Evolutionary conservation across 2,329 filamentous ascomycete genomes (phyloP).

Genomic region (Coleophoma cylindrospora): DNA sequence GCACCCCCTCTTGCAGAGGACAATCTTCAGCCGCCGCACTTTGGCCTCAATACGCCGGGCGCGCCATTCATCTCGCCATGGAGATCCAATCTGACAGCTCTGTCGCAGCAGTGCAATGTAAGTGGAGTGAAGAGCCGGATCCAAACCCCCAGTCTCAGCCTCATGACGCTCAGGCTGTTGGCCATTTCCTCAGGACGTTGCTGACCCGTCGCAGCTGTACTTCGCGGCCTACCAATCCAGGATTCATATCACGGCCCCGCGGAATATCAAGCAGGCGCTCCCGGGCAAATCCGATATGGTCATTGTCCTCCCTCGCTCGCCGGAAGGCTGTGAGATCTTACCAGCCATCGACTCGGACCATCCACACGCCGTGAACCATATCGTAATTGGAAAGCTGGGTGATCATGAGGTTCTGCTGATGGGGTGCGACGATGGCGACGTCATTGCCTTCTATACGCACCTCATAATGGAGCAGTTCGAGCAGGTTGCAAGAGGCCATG

Average conservation of each 20-base stretch:
- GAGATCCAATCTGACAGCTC: slow-evolving; percentile 51
- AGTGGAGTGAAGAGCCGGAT: slow-evolving; percentile 16
- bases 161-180: neutral
- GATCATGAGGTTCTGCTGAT: slow-evolving; percentile 63
- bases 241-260: slow-evolving; percentile 52
- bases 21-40: neutral
- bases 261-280: slow-evolving; percentile 42
- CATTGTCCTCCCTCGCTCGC: slow-evolving; percentile 34
- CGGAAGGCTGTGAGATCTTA: slow-evolving; percentile 36
- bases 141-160: neutral
- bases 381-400: slow-evolving; percentile 66
- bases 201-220: slow-evolving; percentile 41
- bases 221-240: slow-evolving; percentile 52
- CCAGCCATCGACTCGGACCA: slow-evolving; percentile 47
- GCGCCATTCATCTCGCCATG: slow-evolving; percentile 17
- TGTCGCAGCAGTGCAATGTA: slow-evolving; percentile 54
- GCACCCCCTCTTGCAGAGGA: neutral
- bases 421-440: slow-evolving; percentile 71
- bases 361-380: slow-evolving; percentile 63
- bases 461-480: slow-evolving; percentile 3
- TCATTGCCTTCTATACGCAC: slow-evolving; percentile 62
- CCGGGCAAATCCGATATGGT: slow-evolving; percentile 43
- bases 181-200: neutral
- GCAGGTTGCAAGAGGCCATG: neutral
- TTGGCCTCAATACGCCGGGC: neutral